Conservation (phyloP, 768 basidiomycete species). For the Lepiota venenata region DNA sequence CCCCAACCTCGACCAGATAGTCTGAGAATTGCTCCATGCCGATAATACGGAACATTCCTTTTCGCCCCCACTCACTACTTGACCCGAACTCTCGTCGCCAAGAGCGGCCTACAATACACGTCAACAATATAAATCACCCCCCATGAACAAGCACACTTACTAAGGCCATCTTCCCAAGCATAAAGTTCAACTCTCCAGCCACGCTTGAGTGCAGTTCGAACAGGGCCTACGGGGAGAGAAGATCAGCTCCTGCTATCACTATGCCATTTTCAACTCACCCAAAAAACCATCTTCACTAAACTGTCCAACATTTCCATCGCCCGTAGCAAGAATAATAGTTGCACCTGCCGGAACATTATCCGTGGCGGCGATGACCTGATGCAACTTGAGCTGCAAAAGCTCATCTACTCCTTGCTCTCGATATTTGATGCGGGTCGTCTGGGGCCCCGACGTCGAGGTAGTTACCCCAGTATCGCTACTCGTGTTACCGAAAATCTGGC, state of each 20-base stretch:
- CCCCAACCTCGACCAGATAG: slow-evolving; percentile 44
- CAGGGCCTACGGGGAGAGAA: slow-evolving; percentile 46
- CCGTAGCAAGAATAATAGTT: slow-evolving; percentile 90
- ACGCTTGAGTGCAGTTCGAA: slow-evolving; percentile 77
- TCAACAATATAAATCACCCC: neutral
- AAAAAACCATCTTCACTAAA: slow-evolving; percentile 94
- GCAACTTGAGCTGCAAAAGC: slow-evolving; percentile 87
- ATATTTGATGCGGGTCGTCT: slow-evolving; percentile 48
- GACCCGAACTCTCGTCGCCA: slow-evolving; percentile 76
- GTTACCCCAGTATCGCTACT: slow-evolving; percentile 22
- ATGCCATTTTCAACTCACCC: slow-evolving; percentile 26
- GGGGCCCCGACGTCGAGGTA: slow-evolving; percentile 19
- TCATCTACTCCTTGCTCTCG: slow-evolving; percentile 96
- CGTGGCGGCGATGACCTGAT: slow-evolving; percentile 75
- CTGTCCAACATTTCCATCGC: slow-evolving; percentile 89
- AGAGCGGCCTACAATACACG: slow-evolving; percentile 37
- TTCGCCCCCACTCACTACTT: slow-evolving; percentile 46
- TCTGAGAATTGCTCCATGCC: slow-evolving; percentile 66
- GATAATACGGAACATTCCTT: slow-evolving; percentile 51
- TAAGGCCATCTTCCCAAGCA: slow-evolving; percentile 85
- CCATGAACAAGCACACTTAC: slow-evolving; percentile 29
- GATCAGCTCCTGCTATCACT: neutral
- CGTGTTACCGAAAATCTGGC: slow-evolving; percentile 23
- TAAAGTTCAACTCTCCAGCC: slow-evolving; percentile 97
- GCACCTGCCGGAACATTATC: slow-evolving; percentile 63